A percentile compares a stretch with the other conserved stretches of the same genome.
Conservation (phyloP, 2,329 filamentous ascomycete species). For the Penicillium griseofulvum region DNA sequence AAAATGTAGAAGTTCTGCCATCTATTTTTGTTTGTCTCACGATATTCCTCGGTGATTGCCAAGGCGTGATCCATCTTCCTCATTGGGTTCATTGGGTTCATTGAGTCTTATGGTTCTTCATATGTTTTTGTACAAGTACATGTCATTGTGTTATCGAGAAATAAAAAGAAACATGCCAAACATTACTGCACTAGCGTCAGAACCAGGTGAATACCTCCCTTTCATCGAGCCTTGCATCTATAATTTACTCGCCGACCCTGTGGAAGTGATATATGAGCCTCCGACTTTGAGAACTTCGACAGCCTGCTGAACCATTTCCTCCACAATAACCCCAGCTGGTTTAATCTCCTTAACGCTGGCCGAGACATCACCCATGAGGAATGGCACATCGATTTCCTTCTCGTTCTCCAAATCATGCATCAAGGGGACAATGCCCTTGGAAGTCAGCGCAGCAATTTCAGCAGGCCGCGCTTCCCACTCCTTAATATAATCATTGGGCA, state of each 20-base stretch:
- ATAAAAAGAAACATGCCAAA: slow-evolving; percentile 10
- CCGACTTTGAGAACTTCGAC: slow-evolving; percentile 65
- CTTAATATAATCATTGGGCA: slow-evolving; percentile 78
- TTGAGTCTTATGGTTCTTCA: not conserved
- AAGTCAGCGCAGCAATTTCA: slow-evolving; percentile 72
- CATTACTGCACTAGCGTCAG: not conserved
- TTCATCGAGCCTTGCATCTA: slow-evolving; percentile 20
- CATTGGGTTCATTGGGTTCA: not conserved
- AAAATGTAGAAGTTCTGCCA: not conserved
- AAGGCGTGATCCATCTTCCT: not conserved
- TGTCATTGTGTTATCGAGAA: slow-evolving; percentile 9
- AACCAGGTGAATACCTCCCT: not conserved
- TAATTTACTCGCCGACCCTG: slow-evolving; percentile 43
- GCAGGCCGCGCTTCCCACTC: slow-evolving; percentile 75
- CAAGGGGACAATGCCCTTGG: slow-evolving; percentile 74
- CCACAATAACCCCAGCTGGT: slow-evolving; percentile 80
- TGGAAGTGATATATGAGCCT: slow-evolving; percentile 54
- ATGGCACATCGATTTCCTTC: slow-evolving; percentile 78
- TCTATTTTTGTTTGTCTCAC: not conserved
- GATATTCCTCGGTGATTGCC: not conserved
- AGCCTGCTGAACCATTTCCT: slow-evolving; percentile 81
- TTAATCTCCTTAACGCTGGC: slow-evolving; percentile 73
- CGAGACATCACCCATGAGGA: slow-evolving; percentile 91
- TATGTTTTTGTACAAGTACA: slow-evolving; percentile 3
- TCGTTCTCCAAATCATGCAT: slow-evolving; percentile 79